These are phyloP conservation scores for Grosmannia serpens DNA, from an alignment of 2,329 filamentous ascomycete species.

Conservation along the genomic window DNA sequence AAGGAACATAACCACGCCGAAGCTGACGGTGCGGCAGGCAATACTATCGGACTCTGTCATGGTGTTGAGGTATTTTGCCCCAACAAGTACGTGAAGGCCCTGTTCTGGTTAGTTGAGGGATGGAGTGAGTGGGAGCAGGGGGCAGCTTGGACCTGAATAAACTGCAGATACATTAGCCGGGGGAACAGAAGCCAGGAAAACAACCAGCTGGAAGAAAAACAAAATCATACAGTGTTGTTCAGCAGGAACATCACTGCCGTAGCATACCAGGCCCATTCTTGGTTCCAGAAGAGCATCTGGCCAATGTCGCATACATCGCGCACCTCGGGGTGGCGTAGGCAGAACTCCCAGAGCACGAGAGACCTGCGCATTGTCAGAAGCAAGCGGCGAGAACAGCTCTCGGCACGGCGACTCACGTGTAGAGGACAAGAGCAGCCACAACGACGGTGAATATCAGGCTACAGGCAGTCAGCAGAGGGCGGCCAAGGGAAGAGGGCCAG, in stretches of 20 bases:
- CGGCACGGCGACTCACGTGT: conserved; percentile 50
- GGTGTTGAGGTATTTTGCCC: conserved; percentile 81
- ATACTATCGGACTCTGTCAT: conserved; percentile 59
- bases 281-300: conserved; percentile 87
- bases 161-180: conserved; percentile 22
- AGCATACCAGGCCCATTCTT: conserved; percentile 57
- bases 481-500: conserved; percentile 2
- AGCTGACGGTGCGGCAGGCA: conserved; percentile 64
- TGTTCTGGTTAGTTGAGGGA: conserved; percentile 18
- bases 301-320: conserved; percentile 90
- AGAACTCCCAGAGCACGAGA: conserved; percentile 63
- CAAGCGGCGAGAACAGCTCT: not conserved
- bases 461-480: conserved; percentile 8
- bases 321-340: conserved; percentile 78
- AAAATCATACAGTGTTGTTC: conserved; percentile 58
- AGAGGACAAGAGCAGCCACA: conserved; percentile 67
- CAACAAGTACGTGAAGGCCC: conserved; percentile 72
- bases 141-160: conserved; percentile 53
- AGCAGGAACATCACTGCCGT: conserved; percentile 80
- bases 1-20: conserved; percentile 61
- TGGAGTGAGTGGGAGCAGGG: not conserved
- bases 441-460: conserved; percentile 68
- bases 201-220: not conserved
- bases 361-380: conserved; percentile 46
- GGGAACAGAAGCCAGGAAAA: not conserved